These are phyloP conservation scores for Diplodia corticola DNA, from an alignment of 2,329 filamentous ascomycete species.

Conservation along the genomic window DNA sequence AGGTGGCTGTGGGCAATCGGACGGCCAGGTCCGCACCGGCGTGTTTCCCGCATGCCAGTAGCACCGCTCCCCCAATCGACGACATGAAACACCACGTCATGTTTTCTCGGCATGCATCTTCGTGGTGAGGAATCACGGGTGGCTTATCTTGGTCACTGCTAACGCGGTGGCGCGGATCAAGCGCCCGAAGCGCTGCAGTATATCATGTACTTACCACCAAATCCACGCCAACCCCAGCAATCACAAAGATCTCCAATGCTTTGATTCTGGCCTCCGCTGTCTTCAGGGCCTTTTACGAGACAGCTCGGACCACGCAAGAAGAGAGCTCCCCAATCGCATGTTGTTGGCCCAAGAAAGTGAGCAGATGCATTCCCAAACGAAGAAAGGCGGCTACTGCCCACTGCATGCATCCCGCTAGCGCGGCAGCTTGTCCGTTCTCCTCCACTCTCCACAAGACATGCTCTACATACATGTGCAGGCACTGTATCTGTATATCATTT, in stretches of 20 bases:
- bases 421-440: background rate
- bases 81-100: slow-evolving; percentile 16
- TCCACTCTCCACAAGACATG: background rate
- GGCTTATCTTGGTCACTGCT: slow-evolving; percentile 6
- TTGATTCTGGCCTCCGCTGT: too few species aligned
- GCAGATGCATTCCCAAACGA: background rate
- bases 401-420: background rate
- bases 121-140: slow-evolving; percentile 7
- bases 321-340: too few species aligned
- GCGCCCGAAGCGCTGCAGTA: background rate
- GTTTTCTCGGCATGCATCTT: background rate
- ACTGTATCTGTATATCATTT: background rate
- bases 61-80: background rate
- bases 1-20: slow-evolving; percentile 11
- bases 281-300: too few species aligned
- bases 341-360: background rate
- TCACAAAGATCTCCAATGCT: background rate
- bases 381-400: too few species aligned
- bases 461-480: background rate
- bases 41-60: background rate
- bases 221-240: background rate
- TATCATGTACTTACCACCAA: background rate
- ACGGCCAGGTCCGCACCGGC: background rate
- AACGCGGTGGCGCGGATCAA: background rate
- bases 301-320: too few species aligned